Percentiles rank a stretch among this genome's conserved stretches.
These are phyloP conservation scores for Vararia minispora DNA, from an alignment of 768 basidiomycete species.

Conservation along the genomic window DNA sequence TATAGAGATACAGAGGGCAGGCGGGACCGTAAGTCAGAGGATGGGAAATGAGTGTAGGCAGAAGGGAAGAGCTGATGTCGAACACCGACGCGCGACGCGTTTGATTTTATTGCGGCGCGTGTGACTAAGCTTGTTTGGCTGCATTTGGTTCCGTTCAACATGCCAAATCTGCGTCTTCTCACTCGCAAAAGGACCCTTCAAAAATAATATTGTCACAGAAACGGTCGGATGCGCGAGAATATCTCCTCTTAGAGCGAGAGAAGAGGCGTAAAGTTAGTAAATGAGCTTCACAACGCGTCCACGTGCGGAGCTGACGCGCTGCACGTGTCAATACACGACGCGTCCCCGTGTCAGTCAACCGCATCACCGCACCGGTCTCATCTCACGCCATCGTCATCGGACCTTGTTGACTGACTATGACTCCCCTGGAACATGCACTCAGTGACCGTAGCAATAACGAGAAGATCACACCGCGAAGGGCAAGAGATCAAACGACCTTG, in stretches of 20 bases:
- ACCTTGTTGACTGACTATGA: no score
- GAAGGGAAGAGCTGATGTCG: neutral
- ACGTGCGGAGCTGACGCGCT: no score
- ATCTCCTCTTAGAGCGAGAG: neutral
- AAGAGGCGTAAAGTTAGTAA: neutral
- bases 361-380: no score
- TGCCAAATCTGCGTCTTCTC: neutral
- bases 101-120: constrained; percentile 4
- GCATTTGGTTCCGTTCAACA: constrained; percentile 5
- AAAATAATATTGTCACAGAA: no score
- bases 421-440: no score
- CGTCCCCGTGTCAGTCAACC: no score
- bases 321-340: no score
- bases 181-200: neutral
- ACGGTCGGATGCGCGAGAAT: neutral
- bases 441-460: no score
- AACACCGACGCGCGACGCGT: neutral
- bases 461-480: no score
- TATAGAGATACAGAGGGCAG: constrained; percentile 4
- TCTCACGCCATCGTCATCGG: no score
- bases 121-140: constrained; percentile 12
- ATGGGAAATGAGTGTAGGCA: neutral
- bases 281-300: neutral
- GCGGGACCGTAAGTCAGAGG: neutral
- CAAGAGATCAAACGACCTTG: no score